Evolutionary conservation across 2,329 filamentous ascomycete genomes (phyloP), one percentile per base, ranked within the genome.

Genomic region (Hirsutella minnesotensis): DNA sequence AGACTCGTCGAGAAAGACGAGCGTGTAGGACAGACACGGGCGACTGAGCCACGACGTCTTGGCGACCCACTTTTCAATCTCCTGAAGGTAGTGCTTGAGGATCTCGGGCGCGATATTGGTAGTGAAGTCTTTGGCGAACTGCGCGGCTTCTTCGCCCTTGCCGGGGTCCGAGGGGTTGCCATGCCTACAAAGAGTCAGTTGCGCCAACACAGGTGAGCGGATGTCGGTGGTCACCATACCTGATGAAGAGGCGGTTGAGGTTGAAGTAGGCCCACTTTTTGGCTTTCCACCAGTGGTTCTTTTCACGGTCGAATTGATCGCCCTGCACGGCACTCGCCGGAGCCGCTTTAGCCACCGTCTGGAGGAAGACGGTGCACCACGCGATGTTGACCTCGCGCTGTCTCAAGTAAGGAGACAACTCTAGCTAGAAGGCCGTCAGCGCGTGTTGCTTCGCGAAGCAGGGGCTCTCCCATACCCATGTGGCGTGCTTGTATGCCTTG

Each of bases 211-310:
- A 20, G 19, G 7, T 27, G 24, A 27, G 24, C 24, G 5, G 12
- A 21, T 16, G 35, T 8, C 19, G 16, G 16, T 12, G 5, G 13
- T 9, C 35, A 12, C 48, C 73, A 47, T 67, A 90, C 85, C 87
- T 78, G 53, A 96, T 89, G 58, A 92, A 98, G 16, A 98, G 77
- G 48, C 92, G 79, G 68, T 98, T 98, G 53, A 98, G 67, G 64
- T 96, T 96, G 57, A 92, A 94, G 64, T 95, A 98, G 13, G 90
- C 85, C 92, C 92, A 96, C 66, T 98, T 98, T 80, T 96, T 96
- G 49, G 89, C 86, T 71, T 96, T 98, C 90, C 90, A 98, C 90
- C 92, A 98, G 63, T 95, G 88, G 60, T 95, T 89, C 55, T 83
- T 77, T 64, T 96, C 92, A 45, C 92, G 79, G 58, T 96, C 90